A percentile compares a stretch with the other conserved stretches of the same genome.
These are phyloP conservation scores for Nannizziopsis barbatae DNA, from an alignment of 2,329 filamentous ascomycete genomes.

Conservation along the genomic window DNA sequence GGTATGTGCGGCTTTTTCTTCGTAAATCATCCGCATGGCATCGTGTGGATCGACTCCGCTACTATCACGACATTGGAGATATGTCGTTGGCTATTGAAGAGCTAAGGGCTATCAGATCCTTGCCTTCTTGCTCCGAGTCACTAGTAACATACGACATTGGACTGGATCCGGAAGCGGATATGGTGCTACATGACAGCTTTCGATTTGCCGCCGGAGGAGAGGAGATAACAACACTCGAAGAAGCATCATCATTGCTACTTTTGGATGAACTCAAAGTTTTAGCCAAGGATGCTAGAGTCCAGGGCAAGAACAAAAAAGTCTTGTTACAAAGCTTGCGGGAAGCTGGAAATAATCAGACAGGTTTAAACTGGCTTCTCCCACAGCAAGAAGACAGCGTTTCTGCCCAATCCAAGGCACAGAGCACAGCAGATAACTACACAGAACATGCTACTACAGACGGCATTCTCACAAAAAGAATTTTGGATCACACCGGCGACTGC, in stretches of 20 bases:
- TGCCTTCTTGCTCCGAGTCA: constrained; percentile 41
- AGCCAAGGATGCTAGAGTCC: constrained; percentile 74
- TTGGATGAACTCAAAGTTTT: constrained; percentile 77
- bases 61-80: constrained; percentile 72
- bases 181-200: constrained; percentile 48
- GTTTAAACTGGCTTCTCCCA: constrained; percentile 52
- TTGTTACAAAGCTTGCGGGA: constrained; percentile 62
- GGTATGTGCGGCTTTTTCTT: constrained; percentile 84
- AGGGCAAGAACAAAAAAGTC: constrained; percentile 79
- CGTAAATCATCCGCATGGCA: constrained; percentile 90
- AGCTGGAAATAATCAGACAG: constrained; percentile 62
- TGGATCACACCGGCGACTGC: constrained; percentile 67
- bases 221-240: constrained; percentile 65
- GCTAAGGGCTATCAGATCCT: constrained; percentile 47
- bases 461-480: constrained; percentile 67
- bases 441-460: constrained; percentile 51
- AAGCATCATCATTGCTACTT: constrained; percentile 69
- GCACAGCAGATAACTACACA: constrained; percentile 11
- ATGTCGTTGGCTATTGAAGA: constrained; percentile 52
- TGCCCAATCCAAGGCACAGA: neutral
- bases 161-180: constrained; percentile 37
- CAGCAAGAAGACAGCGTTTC: neutral
- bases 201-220: constrained; percentile 71
- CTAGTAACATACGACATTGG: constrained; percentile 37
- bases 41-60: constrained; percentile 63